Percentiles rank a stretch among this genome's conserved stretches.
Conservation (phyloP, 495 filamentous ascomycete species). For the Hyphodiscus hymeniophilus region DNA sequence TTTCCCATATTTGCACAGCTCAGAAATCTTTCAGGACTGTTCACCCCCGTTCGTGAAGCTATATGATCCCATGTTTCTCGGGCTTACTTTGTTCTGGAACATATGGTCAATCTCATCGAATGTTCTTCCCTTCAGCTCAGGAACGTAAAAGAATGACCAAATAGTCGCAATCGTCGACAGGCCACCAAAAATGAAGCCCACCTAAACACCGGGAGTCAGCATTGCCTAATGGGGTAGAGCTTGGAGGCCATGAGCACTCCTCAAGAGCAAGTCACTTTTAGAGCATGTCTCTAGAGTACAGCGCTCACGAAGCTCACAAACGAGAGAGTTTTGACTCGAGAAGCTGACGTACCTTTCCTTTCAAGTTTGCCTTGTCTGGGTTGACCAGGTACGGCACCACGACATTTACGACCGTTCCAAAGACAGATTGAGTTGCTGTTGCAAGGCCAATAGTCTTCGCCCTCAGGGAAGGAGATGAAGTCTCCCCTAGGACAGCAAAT, state of each 20-base stretch:
- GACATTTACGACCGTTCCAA: slow-evolving; percentile 54
- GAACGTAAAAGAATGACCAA: slow-evolving; percentile 27
- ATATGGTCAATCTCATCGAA: slow-evolving; percentile 46
- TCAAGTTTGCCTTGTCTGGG: slow-evolving; percentile 52
- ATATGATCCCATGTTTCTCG: neutral
- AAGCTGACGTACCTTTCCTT: slow-evolving; percentile 59
- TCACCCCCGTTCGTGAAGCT: neutral
- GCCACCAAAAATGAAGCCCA: slow-evolving; percentile 51
- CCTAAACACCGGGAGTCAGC: too few species aligned
- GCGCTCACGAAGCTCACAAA: too few species aligned
- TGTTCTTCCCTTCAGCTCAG: slow-evolving; percentile 45
- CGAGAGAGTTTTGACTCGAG: too few species aligned
- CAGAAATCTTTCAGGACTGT: too few species aligned
- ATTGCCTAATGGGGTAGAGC: too few species aligned
- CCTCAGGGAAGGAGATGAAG: slow-evolving; percentile 29
- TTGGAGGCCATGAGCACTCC: too few species aligned
- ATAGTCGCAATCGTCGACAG: slow-evolving; percentile 33
- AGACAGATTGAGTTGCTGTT: slow-evolving; percentile 48
- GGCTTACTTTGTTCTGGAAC: slow-evolving; percentile 27
- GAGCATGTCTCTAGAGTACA: too few species aligned
- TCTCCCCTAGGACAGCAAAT: slow-evolving; percentile 51
- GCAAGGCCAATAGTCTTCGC: slow-evolving; percentile 57
- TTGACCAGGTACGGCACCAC: slow-evolving; percentile 62
- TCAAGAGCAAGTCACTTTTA: too few species aligned
- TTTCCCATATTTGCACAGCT: too few species aligned